phyloP scores from a whole-genome alignment of 176 grass and related monocot species.

The Zoysia pacifica region DNA sequence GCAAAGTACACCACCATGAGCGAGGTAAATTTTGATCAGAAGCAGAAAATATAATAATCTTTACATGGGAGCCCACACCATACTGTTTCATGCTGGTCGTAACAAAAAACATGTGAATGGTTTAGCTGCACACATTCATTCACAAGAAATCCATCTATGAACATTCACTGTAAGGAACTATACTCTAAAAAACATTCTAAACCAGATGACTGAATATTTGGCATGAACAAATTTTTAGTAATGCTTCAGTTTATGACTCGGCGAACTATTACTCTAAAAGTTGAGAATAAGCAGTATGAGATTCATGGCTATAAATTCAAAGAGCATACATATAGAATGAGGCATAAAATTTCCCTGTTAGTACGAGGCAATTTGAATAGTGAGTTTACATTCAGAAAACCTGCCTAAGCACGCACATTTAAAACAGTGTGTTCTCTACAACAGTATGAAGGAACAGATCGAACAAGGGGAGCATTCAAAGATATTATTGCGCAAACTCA shows the following conservation, averaged over 20 bases:
- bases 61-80: neutral
- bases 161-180: neutral
- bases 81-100: neutral
- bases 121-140: neutral
- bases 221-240: neutral
- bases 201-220: neutral
- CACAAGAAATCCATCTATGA: constrained; percentile 1
- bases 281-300: neutral
- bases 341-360: neutral
- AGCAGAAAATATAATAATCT: constrained; percentile 10
- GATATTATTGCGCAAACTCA: constrained; percentile 41
- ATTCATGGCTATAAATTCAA: neutral
- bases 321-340: neutral
- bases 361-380: neutral
- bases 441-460: neutral
- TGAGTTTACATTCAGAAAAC: neutral
- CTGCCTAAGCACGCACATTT: neutral
- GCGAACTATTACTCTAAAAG: neutral
- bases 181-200: neutral
- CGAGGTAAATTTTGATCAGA: neutral
- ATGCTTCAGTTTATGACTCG: neutral
- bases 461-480: neutral
- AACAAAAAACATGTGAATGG: neutral
- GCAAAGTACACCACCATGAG: neutral
- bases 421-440: neutral